Base-by-base conservation (phyloP, 2,329 filamentous ascomycete species). In the Trichoderma cornu-damae region DNA sequence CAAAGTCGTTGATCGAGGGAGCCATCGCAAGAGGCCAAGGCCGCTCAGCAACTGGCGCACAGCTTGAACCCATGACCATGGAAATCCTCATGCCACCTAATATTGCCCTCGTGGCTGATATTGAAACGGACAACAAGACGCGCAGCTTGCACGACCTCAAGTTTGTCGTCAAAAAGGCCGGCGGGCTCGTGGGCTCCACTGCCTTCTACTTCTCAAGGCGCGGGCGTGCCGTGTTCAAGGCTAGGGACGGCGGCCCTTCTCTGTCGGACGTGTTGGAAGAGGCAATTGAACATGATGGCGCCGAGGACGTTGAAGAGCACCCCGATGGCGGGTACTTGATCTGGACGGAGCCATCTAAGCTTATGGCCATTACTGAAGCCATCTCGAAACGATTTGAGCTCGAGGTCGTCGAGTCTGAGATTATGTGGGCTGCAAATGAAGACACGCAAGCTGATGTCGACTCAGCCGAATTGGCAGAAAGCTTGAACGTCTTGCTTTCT, bases 1-100 rank as follows among this genome's bases (percentile, higher is more conserved):
- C 92, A 1, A 96, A 96, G 73, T 77, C 84, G 18, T 80, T 84
- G 2, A 96, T 97, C 64, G 92, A 97, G 71, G 79, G 80, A 12
- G 91, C 94, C 54, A 86, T 99, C 63, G 89, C 90, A 12, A 86
- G 91, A 46, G 94, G 94, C 1, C 92, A 96, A 70, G 93, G 94
- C 40, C 82, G 87, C 62, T 92, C 91, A 22, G 74, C 84, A 1
- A 82, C 81, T 4, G 94, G 94, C 53, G 81, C 82, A 14, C 79
- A 84, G 12, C 82, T 97, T n/a, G 92, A 96, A 69, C 77, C 76
- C 32, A 72, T 94, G 51, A 88, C 85, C 1, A 79, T 96, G 51
- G 93, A 97, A 76, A 86, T 85, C 24, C 88, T 96, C 63, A 75
- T 95, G 60, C 88, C 89, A 2, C 83, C 86, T 2, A 84, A 87